Evolutionary conservation across 495 filamentous ascomycete species (phyloP).

Genomic region (Penicillium roqueforti): DNA sequence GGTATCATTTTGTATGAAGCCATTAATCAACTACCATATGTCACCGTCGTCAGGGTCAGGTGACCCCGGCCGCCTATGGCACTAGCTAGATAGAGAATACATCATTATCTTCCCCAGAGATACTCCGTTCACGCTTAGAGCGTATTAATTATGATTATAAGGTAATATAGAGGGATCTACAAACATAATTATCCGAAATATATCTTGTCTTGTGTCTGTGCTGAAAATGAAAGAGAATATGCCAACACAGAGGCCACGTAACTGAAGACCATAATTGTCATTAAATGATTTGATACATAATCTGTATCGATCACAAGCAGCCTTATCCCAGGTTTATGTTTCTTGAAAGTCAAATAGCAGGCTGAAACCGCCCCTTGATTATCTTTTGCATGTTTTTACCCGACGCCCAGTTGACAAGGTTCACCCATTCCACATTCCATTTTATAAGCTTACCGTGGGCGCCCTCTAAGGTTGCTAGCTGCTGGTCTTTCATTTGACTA

Average conservation of each 20-base stretch:
- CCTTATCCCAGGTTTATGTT: neutral
- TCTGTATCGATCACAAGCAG: neutral
- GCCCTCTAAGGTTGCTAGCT: neutral
- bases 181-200: neutral
- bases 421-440: neutral
- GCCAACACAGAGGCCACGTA: neutral
- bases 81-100: too few species aligned
- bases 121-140: too few species aligned
- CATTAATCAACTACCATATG: too few species aligned
- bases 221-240: neutral
- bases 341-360: constrained; percentile 1
- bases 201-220: neutral
- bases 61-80: too few species aligned
- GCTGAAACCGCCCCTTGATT: constrained; percentile 9
- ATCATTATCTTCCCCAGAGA: too few species aligned
- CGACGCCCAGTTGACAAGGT: neutral
- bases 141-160: too few species aligned
- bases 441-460: neutral
- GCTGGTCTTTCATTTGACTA: neutral
- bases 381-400: neutral
- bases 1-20: too few species aligned
- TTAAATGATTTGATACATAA: neutral
- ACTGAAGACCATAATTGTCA: neutral
- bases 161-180: too few species aligned
- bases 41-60: too few species aligned